Evolutionary conservation across 2,329 filamentous ascomycete genomes (phyloP), one percentile per base, ranked within the genome.

Genomic region (Stylonectria norvegica): DNA sequence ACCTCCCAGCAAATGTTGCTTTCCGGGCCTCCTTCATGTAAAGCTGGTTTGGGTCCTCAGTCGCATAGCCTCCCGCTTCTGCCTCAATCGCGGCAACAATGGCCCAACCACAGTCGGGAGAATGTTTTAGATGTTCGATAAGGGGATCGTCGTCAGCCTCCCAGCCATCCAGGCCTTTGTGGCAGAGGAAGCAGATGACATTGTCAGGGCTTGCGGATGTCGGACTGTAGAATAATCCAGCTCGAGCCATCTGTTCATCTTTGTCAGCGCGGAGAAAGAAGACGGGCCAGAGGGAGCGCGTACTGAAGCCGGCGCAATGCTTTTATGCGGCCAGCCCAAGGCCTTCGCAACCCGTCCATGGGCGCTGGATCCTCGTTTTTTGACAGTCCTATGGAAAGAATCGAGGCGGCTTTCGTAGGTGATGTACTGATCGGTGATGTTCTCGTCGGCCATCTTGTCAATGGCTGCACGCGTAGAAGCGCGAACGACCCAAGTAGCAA

Each of bases 201-300:
- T 97, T 97, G 64, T 98, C 93, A 25, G 83, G 83, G 57, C 82
- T 86, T 33, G 79, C 76, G 36, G 79, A 73, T 11, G 78, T 80
- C 2, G 93, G 91, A 45, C 83, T 79, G 68, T 88, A 97, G 68
- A 85, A 93, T 69, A 98, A 95, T 25, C 93, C 93, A 41, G 93
- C 91, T 58, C 79, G 81, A 4, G 93, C 91, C 56, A 98, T 83
- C 86, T 95, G 60, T 31, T 34, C 34, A 29, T 19, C 5, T 20
- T 5, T n/a, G 52, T 67, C 37, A 62, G 51, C 7, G 33, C 20
- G 34, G 49, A 20, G 36, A 45, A 23, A 11, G 34, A 36, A 9
- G 10, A 25, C 25, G 7, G 9, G n/a, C 15, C 34, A 31, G 18
- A 17, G n/a, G n/a, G 14, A 40, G 34, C 18, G 37, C 57, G 39